Base-by-base conservation (phyloP, 768 basidiomycete genomes). In the Naganishia vishniacii region DNA sequence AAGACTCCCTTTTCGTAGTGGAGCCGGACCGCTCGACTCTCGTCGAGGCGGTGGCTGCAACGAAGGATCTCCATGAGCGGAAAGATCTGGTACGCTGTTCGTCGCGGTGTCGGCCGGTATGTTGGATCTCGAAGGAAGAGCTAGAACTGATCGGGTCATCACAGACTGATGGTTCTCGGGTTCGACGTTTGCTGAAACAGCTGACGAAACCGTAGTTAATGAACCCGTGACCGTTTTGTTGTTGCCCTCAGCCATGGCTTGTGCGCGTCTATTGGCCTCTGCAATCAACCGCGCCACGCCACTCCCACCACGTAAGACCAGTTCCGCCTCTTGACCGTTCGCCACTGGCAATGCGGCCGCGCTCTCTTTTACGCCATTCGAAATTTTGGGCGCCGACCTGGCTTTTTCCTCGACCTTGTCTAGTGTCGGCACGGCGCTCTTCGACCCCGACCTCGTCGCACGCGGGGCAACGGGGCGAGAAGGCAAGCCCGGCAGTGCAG, bases 211-310 rank as follows among this genome's bases (percentile, higher is more conserved):
- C 18, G 18, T 18, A 28, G 31, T 34, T 2, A n/a, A 31, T n/a
- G 49, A 12, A 7, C n/a, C n/a, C 15, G 8, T 32, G 16, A 9
- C n/a, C 16, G n/a, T 9, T 28, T 34, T 40, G 23, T 34, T 25
- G n/a, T 13, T 25, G 16, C 8, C 49, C 5, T 15, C 18, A n/a
- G 23, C 53, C 16, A 5, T 26, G 4, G 20, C 32, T 23, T 37
- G 20, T 26, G 53, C 53, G 53, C 53, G 53, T 40, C 53, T 34
- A 40, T 56, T 56, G 20, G 53, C 53, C 32, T 56, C 53, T 8
- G 53, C 53, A 20, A 56, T 56, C 26, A 56, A 20, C 8, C 53
- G 53, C 12, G 53, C 53, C 12, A 56, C 53, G 11, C 53, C 53
- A 41, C 53, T 56, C 32, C 2, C 31, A 13, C 51, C 18, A 3